These are phyloP conservation scores for Agaricus bisporus DNA, from an alignment of 768 basidiomycete genomes.

Conservation along the genomic window DNA sequence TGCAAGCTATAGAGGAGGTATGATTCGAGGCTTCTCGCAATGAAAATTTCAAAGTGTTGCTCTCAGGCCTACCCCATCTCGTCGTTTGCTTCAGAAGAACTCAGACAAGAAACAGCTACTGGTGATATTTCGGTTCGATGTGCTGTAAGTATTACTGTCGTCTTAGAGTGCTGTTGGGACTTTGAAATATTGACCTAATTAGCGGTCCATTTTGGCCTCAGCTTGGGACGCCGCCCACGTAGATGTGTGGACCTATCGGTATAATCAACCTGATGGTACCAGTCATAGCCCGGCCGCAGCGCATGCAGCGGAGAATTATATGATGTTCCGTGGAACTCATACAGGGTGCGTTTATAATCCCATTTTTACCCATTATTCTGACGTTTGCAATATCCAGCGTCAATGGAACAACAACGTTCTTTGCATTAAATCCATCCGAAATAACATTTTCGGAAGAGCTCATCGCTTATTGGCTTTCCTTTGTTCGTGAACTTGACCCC, in stretches of 20 bases:
- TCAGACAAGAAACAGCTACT: slow-evolving; percentile 39
- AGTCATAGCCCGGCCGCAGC: slow-evolving; percentile 25
- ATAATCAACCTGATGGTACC: slow-evolving; percentile 51
- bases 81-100: slow-evolving; percentile 34
- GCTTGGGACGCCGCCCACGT: slow-evolving; percentile 28
- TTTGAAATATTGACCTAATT: not conserved
- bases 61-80: slow-evolving; percentile 34
- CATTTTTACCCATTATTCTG: not conserved
- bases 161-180: not conserved
- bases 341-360: slow-evolving; percentile 38
- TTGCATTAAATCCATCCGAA: slow-evolving; percentile 38
- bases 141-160: slow-evolving; percentile 37
- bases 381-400: slow-evolving; percentile 21
- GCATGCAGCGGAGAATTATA: slow-evolving; percentile 62
- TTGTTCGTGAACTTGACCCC: slow-evolving; percentile 50
- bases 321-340: slow-evolving; percentile 58
- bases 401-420: slow-evolving; percentile 50
- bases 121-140: slow-evolving; percentile 47
- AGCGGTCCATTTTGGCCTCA: slow-evolving; percentile 42
- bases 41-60: not conserved
- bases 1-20: slow-evolving; percentile 30
- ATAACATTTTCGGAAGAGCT: slow-evolving; percentile 50
- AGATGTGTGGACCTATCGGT: slow-evolving; percentile 48
- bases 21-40: not conserved
- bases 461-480: slow-evolving; percentile 63